Evolutionary conservation across 139 green algal genomes (phyloP).

Genomic region (Chlorella sp.): DNA sequence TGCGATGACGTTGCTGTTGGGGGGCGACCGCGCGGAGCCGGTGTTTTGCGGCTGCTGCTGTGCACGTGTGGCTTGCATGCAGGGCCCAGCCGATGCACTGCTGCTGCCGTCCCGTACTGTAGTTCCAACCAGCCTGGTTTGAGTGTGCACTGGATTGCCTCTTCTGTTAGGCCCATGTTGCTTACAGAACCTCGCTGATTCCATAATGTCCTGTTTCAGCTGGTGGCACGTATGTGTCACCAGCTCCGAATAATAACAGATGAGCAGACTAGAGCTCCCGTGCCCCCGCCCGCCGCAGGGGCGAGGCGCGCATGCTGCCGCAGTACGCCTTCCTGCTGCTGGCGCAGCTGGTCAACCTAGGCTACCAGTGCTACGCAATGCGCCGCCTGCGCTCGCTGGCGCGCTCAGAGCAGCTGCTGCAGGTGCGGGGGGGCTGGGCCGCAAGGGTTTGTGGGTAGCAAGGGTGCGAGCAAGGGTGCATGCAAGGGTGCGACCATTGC

Average conservation of each 20-base stretch:
- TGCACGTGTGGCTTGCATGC: background rate
- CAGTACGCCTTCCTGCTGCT: constrained; percentile 32
- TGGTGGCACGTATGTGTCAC: background rate
- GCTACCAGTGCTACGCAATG: constrained; percentile 1
- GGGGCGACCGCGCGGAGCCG: too few relatives aligned
- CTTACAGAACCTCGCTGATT: too few relatives aligned
- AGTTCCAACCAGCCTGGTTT: too few relatives aligned
- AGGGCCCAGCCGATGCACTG: too few relatives aligned
- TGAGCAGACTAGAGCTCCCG: background rate
- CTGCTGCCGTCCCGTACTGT: too few relatives aligned
- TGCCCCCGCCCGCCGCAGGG: background rate
- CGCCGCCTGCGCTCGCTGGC: constrained; percentile 2
- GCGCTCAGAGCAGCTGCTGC: constrained; percentile 24
- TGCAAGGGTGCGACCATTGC: too few relatives aligned
- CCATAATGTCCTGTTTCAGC: too few relatives aligned
- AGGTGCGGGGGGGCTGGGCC: background rate
- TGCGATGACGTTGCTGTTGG: too few relatives aligned
- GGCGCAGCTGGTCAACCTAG: constrained; percentile 32
- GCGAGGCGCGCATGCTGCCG: background rate
- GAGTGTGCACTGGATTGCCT: too few relatives aligned
- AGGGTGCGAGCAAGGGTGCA: background rate
- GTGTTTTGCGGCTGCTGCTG: background rate
- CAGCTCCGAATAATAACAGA: background rate
- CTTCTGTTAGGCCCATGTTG: too few relatives aligned
- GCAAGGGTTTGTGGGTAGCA: background rate